Percentiles rank a stretch among this genome's conserved stretches.
Evolutionary conservation across 352 stramenopile species (phyloP).

Genomic region (Phytophthora quininea): DNA sequence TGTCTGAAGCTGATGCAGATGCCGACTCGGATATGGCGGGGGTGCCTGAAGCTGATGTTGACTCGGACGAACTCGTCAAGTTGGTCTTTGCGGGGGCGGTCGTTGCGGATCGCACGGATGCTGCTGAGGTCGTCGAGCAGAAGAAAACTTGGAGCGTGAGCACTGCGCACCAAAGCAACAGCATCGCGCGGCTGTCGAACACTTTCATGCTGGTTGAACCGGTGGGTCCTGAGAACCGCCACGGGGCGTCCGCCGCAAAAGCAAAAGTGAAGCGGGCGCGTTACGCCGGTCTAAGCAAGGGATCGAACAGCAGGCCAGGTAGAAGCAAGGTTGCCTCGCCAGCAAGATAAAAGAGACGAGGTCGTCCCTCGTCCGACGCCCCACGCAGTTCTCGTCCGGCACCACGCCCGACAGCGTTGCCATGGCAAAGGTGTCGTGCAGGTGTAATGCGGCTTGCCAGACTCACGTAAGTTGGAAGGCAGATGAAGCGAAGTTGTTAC

Average conservation of each 20-base stretch:
- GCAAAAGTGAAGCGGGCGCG: slow-evolving; percentile 25
- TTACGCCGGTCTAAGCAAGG: slow-evolving; percentile 18
- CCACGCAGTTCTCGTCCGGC: background rate
- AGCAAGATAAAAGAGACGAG: slow-evolving; percentile 22
- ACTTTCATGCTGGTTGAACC: slow-evolving; percentile 8
- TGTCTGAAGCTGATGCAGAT: slow-evolving; percentile 17
- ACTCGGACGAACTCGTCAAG: background rate
- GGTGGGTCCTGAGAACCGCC: background rate
- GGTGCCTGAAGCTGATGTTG: slow-evolving; percentile 13
- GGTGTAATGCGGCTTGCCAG: no score
- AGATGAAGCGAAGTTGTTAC: no score
- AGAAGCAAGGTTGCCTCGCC: slow-evolving; percentile 29
- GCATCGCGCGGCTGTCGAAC: slow-evolving; percentile 1
- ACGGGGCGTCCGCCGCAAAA: slow-evolving; percentile 17
- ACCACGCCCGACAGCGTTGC: background rate
- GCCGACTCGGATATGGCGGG: slow-evolving; percentile 4
- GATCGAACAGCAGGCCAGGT: slow-evolving; percentile 33
- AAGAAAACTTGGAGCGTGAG: slow-evolving; percentile 12
- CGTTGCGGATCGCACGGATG: slow-evolving; percentile 11
- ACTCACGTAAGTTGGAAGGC: no score
- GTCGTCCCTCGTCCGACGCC: no score
- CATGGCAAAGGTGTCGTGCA: no score
- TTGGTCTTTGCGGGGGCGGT: slow-evolving; percentile 10
- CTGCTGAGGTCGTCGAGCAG: slow-evolving; percentile 5
- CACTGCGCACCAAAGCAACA: slow-evolving; percentile 17